Evolutionary conservation across 495 filamentous ascomycete species (phyloP).

Genomic region (Trichoderma virens): DNA sequence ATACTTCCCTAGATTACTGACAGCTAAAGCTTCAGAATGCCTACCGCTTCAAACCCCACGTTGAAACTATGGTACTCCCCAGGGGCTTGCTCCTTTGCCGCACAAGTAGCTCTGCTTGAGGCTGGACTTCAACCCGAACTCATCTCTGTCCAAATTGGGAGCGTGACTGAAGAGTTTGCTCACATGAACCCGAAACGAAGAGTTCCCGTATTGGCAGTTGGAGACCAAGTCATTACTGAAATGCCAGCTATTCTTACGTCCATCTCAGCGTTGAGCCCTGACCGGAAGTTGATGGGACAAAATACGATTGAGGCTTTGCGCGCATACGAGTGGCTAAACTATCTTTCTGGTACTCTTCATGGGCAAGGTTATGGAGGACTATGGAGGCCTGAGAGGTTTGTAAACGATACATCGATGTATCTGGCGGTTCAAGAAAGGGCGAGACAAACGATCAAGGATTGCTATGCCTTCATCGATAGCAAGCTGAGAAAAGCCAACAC

Average conservation of each 20-base stretch:
- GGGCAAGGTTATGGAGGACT: not conserved
- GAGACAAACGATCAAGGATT: not conserved
- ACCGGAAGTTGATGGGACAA: not conserved
- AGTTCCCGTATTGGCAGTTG: not conserved
- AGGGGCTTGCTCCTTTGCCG: not conserved
- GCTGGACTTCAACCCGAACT: not conserved
- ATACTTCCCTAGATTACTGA: not conserved
- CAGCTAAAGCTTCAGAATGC: not conserved
- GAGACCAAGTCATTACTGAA: not conserved
- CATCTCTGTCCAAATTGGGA: not conserved
- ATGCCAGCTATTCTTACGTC: not conserved
- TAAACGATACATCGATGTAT: not conserved
- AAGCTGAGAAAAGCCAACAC: not conserved
- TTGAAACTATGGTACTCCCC: conserved; percentile 1
- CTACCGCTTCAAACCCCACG: not conserved
- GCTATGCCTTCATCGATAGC: not conserved
- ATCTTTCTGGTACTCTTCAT: conserved; percentile 1
- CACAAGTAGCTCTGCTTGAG: not conserved
- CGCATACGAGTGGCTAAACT: not conserved
- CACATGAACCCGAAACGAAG: not conserved
- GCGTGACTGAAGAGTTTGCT: not conserved
- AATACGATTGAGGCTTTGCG: not conserved
- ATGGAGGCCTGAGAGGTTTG: not conserved
- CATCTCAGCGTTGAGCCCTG: not conserved
- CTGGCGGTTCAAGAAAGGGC: not conserved